Conservation (phyloP, 192 early-diverging fungal genomes). For the Geosiphon pyriformis region DNA sequence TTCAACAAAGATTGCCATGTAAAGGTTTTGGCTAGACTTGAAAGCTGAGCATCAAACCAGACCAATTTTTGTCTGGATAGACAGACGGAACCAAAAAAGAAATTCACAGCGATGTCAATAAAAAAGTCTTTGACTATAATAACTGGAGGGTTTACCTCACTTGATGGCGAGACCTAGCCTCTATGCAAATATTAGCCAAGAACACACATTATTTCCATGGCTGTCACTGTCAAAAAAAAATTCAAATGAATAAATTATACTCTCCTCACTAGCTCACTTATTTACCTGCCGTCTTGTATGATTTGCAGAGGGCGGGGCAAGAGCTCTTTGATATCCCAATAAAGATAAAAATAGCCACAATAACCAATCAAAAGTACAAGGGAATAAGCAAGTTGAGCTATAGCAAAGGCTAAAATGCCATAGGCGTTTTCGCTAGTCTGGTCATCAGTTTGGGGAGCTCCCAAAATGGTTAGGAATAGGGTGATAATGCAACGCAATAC, state of each 20-base stretch:
- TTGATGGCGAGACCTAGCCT: no score
- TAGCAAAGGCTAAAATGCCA: constrained; percentile 73
- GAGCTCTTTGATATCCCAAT: constrained; percentile 28
- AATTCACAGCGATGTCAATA: no score
- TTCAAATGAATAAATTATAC: no score
- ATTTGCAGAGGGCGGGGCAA: constrained; percentile 32
- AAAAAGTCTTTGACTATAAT: neutral
- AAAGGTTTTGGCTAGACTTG: constrained; percentile 70
- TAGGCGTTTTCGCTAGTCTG: constrained; percentile 33
- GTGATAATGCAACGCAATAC: constrained; percentile 65
- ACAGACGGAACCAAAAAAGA: constrained; percentile 17
- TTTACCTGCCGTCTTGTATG: constrained; percentile 32
- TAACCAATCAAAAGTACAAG: constrained; percentile 56
- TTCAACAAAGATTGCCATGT: constrained; percentile 88
- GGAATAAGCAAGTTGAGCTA: constrained; percentile 73
- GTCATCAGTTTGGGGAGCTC: constrained; percentile 25
- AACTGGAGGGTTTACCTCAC: no score
- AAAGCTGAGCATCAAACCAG: constrained; percentile 57
- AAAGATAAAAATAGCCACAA: constrained; percentile 39
- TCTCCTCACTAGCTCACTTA: no score
- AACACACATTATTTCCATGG: no score
- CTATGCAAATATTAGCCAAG: no score
- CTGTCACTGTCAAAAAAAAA: no score
- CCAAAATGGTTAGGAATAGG: constrained; percentile 55
- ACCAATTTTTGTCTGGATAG: constrained; percentile 28